phyloP scores from a whole-genome alignment of 768 basidiomycete species.

The Gyrodon lividus region DNA sequence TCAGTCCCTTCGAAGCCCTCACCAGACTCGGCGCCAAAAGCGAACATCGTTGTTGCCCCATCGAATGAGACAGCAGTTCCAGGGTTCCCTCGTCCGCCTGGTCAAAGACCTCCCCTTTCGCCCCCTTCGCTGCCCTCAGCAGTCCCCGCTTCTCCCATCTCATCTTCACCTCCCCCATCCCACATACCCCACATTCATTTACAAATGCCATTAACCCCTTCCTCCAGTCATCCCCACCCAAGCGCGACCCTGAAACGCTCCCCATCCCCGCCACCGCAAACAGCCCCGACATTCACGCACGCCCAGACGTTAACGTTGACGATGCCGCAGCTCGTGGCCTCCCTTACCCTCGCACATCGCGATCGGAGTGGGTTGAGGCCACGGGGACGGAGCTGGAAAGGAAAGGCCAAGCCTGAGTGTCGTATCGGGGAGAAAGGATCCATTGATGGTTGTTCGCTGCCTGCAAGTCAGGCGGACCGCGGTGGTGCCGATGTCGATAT shows the following conservation, averaged over 20 bases:
- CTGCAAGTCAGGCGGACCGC: constrained; percentile 2
- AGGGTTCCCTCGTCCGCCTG: neutral
- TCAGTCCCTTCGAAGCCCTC: neutral
- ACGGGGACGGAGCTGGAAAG: constrained; percentile 17
- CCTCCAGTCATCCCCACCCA: constrained; percentile 3
- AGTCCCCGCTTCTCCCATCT: constrained; percentile 2
- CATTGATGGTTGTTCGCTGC: constrained; percentile 6
- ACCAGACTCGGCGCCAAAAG: neutral
- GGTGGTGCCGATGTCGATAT: neutral
- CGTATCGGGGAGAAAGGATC: constrained; percentile 5
- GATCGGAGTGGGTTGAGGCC: constrained; percentile 19
- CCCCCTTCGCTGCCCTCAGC: constrained; percentile 1
- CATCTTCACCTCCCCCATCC: constrained; percentile 1
- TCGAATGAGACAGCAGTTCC: neutral
- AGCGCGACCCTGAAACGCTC: constrained; percentile 20
- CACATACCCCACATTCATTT: constrained; percentile 26
- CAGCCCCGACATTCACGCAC: constrained; percentile 6
- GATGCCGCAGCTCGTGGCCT: constrained; percentile 33
- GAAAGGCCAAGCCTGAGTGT: neutral
- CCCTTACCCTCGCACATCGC: constrained; percentile 26
- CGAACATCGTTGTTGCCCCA: neutral
- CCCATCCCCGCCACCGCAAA: constrained; percentile 21
- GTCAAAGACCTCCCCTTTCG: neutral
- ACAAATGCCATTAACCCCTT: constrained; percentile 7
- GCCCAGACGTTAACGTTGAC: constrained; percentile 22